Base-by-base conservation (phyloP, 495 filamentous ascomycete genomes). In the Podospora didyma region DNA sequence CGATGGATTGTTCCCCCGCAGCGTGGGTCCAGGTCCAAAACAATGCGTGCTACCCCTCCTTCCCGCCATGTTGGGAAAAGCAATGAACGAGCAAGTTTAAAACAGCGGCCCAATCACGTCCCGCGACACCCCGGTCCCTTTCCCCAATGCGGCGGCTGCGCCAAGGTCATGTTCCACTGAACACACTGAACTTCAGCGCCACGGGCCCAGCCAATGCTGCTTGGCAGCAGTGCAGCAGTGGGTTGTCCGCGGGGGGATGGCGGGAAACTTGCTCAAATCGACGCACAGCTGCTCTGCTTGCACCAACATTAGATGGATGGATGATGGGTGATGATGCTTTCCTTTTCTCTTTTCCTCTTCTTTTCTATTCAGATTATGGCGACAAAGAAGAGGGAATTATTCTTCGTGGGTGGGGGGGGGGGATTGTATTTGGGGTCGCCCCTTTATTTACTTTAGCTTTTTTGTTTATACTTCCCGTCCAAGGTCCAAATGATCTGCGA, bases 261-360 rank as follows among this genome's bases (percentile, higher is more conserved):
- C 48, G 37, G 53, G 53, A 67, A 67, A 67, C 62, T 67, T 67
- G 64, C 64, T 67, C 64, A 67, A 67, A 67, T 60, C 12, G 49
- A 34, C 62, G 62, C 64, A 64, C 34, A 39, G 35, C 49, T 12
- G 4, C 26, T 31, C 26, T 4, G 4, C 26, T 31, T 9, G 9
- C 26, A 31, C 26, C 9, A 31, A 31, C 26, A 31, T 31, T 31
- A 9, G 26, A 31, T 31, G n/a, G n/a, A n/a, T 31, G 26, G 26
- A 31, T 31, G 4, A 31, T 31, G 26, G n/a, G n/a, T n/a, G n/a
- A n/a, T n/a, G n/a, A n/a, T n/a, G n/a, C n/a, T n/a, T n/a, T n/a
- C n/a, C n/a, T n/a, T n/a, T n/a, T n/a, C n/a, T n/a, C n/a, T n/a
- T n/a, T n/a, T n/a, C n/a, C n/a, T n/a, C n/a, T n/a, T n/a, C n/a